These are phyloP conservation scores for Paecilomyces dactylethromorphus DNA, from an alignment of 2,329 filamentous ascomycete genomes.

Conservation along the genomic window DNA sequence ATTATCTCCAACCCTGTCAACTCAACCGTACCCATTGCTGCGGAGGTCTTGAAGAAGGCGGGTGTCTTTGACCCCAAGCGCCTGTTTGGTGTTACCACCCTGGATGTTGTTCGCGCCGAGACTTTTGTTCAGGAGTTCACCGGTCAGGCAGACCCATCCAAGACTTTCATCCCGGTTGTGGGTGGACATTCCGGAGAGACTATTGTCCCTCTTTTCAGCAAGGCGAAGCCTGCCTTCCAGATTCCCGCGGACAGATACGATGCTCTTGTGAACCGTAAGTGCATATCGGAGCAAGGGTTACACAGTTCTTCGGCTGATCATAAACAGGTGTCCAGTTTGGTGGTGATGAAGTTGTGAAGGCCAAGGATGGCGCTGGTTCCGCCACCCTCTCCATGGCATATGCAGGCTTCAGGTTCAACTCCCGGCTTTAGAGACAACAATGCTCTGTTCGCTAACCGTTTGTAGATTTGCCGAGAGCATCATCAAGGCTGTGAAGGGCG, in stretches of 20 bases:
- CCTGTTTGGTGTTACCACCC: conserved; percentile 96
- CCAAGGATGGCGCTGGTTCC: conserved; percentile 85
- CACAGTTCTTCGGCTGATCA: conserved; percentile 2
- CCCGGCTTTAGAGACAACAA: conserved; percentile 6
- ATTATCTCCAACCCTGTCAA: conserved; percentile 99
- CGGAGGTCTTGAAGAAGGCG: conserved; percentile 90
- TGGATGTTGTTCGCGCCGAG: conserved; percentile 96
- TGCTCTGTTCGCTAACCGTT: conserved; percentile 11
- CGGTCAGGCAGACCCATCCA: conserved; percentile 74
- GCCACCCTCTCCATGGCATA: conserved; percentile 93
- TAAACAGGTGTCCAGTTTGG: conserved; percentile 76
- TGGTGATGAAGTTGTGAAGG: conserved; percentile 93
- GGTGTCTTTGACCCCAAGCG: conserved; percentile 91
- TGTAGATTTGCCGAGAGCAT: conserved; percentile 86
- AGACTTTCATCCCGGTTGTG: conserved; percentile 83
- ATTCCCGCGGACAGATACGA: conserved; percentile 89
- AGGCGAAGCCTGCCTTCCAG: conserved; percentile 69
- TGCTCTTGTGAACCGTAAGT: conserved; percentile 74
- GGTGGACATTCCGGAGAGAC: conserved; percentile 97
- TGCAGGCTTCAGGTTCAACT: conserved; percentile 76
- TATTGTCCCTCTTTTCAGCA: conserved; percentile 95
- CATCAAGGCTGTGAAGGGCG: conserved; percentile 78
- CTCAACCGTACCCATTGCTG: conserved; percentile 95
- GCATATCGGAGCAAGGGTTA: not conserved
- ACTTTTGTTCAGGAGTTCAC: conserved; percentile 86